Evolutionary conservation across 139 green algal genomes (phyloP), one percentile per base, ranked within the genome.

Genomic region (Edaphochlamys debaryana): DNA sequence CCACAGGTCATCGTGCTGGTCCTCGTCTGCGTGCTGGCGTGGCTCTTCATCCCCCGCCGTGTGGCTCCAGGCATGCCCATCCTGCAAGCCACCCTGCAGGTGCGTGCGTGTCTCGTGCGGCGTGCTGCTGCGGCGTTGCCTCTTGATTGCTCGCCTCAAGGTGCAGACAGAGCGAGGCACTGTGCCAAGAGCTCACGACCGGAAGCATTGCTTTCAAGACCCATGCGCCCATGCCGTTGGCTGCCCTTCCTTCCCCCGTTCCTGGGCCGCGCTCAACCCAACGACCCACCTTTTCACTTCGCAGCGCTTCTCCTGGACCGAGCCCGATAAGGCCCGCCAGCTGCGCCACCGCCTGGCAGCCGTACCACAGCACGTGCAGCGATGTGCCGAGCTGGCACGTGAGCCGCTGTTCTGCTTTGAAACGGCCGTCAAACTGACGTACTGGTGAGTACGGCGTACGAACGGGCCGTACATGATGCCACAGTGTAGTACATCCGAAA

Each of bases 401-500:
- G 67, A 90, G 54, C 91, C 92, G 69, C 89, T 95, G 80, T 95
- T 94, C 48, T 93, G 89, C 74, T 83, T 94, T 45, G 92, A 95
- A 54, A 91, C 82, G 2, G 91, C 87, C 6, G 69, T 92, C 71
- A 94, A 94, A 81, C 56, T 92, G n/a, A 88, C 92, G 66, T 93
- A 93, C 83, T 94, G 73, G 76, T 84, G 60, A 13, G 60, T 66
- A n/a, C n/a, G n/a, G n/a, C n/a, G n/a, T n/a, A n/a, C n/a, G n/a
- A n/a, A n/a, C n/a, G n/a, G n/a, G n/a, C n/a, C n/a, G n/a, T n/a
- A n/a, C n/a, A n/a, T n/a, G n/a, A n/a, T n/a, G n/a, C n/a, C n/a
- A n/a, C n/a, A n/a, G n/a, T n/a, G n/a, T n/a, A n/a, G n/a, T n/a
- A n/a, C n/a, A n/a, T n/a, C n/a, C n/a, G n/a, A n/a, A n/a, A n/a